These are phyloP conservation scores for Russula vinacea DNA, from an alignment of 768 basidiomycete species.

Conservation along the genomic window DNA sequence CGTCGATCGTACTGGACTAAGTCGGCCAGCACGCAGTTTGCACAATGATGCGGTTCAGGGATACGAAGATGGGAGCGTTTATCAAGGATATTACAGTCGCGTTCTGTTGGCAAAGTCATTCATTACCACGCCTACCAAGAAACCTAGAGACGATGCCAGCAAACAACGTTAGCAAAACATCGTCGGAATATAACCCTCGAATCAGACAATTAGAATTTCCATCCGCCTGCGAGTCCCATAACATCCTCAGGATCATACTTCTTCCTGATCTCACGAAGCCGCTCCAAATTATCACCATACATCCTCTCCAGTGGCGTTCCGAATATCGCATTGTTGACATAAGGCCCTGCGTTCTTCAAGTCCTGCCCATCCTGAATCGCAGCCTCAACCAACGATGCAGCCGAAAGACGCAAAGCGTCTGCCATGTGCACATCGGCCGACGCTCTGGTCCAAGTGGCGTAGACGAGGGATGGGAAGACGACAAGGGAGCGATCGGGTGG, in stretches of 20 bases:
- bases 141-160: too few species aligned
- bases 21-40: too few species aligned
- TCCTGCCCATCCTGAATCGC: slow-evolving; percentile 43
- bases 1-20: too few species aligned
- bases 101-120: too few species aligned
- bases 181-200: background rate
- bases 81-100: too few species aligned
- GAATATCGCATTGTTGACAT: slow-evolving; percentile 58
- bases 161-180: background rate
- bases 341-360: slow-evolving; percentile 42
- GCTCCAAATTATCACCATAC: slow-evolving; percentile 49
- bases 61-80: too few species aligned
- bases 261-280: slow-evolving; percentile 42
- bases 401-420: slow-evolving; percentile 4
- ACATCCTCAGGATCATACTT: slow-evolving; percentile 54
- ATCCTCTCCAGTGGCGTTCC: slow-evolving; percentile 50
- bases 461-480: slow-evolving; percentile 21
- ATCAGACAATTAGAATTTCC: slow-evolving; percentile 38
- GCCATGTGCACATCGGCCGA: slow-evolving; percentile 36
- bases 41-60: too few species aligned
- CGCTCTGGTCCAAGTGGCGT: slow-evolving; percentile 44
- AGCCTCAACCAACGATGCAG: slow-evolving; percentile 40
- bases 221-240: slow-evolving; percentile 68
- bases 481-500: slow-evolving; percentile 26
- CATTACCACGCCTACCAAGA: too few species aligned